Evolutionary conservation across 352 stramenopile genomes (phyloP).

Genomic region (Globisporangium paroecandrum): DNA sequence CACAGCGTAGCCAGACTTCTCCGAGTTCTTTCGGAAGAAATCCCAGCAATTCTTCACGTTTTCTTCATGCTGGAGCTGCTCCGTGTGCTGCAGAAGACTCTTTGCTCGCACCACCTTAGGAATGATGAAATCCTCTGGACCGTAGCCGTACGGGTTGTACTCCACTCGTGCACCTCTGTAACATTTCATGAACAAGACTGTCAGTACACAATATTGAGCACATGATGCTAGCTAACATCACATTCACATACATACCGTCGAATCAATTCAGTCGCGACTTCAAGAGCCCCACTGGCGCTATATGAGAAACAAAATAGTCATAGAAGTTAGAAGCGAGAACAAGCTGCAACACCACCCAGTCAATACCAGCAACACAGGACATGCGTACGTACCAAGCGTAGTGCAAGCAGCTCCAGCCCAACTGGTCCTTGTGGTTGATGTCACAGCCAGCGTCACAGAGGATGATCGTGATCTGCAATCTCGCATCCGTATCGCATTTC

Average conservation of each 20-base stretch:
- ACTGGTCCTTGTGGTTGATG: conserved; percentile 81
- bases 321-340: not conserved
- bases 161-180: conserved; percentile 57
- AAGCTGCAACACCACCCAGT: not conserved
- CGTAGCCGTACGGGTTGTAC: conserved; percentile 85
- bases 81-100: conserved; percentile 83
- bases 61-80: conserved; percentile 81
- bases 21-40: conserved; percentile 72
- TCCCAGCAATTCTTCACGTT: conserved; percentile 75
- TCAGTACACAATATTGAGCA: not conserved
- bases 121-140: conserved; percentile 81
- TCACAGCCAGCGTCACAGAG: conserved; percentile 78
- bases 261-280: conserved; percentile 75
- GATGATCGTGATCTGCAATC: conserved; percentile 82
- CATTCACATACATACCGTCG: conserved; percentile 36
- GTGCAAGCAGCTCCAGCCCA: conserved; percentile 84
- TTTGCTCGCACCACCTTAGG: conserved; percentile 76
- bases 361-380: not conserved
- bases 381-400: conserved; percentile 66
- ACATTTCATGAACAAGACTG: conserved; percentile 1
- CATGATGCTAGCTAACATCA: not conserved
- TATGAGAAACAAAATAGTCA: conserved; percentile 11
- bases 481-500: conserved; percentile 80
- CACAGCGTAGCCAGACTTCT: conserved; percentile 59
- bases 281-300: conserved; percentile 65